Evolutionary conservation across 176 grass and related monocot species (phyloP).

Genomic region (Zoysia pacifica): DNA sequence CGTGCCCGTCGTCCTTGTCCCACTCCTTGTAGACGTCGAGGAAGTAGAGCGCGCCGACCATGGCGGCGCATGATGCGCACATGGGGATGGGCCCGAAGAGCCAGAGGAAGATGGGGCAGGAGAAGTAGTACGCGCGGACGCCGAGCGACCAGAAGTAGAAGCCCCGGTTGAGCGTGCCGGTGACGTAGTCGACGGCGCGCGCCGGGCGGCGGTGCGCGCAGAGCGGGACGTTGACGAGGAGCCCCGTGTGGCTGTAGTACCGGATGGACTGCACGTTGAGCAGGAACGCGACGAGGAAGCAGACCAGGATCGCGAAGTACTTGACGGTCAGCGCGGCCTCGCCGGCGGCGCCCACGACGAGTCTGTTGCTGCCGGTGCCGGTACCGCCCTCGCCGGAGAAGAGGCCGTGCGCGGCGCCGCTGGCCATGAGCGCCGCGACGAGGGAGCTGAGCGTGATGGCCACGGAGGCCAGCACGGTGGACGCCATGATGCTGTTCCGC

Average conservation of each 20-base stretch:
- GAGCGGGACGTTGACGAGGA: conserved; percentile 65
- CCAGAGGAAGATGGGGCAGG: conserved; percentile 70
- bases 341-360: conserved; percentile 20
- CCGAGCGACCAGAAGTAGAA: conserved; percentile 79
- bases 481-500: conserved; percentile 96
- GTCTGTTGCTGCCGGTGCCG: not conserved
- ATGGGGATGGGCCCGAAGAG: conserved; percentile 63
- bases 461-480: conserved; percentile 71
- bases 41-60: conserved; percentile 50
- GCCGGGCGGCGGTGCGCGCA: conserved; percentile 31
- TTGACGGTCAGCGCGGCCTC: conserved; percentile 43
- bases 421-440: conserved; percentile 68
- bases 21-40: conserved; percentile 47
- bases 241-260: conserved; percentile 75
- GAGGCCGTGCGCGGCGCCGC: conserved; percentile 6
- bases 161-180: conserved; percentile 47
- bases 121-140: conserved; percentile 63
- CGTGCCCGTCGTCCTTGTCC: not conserved
- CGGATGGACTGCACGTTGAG: conserved; percentile 83
- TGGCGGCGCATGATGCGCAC: conserved; percentile 33
- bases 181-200: conserved; percentile 47
- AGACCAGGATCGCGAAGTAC: conserved; percentile 73
- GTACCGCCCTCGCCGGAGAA: not conserved
- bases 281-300: conserved; percentile 83
- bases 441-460: conserved; percentile 80